Conservation (phyloP, 1,284 basidiomycete genomes). For the Rhodotorula sp. region DNA sequence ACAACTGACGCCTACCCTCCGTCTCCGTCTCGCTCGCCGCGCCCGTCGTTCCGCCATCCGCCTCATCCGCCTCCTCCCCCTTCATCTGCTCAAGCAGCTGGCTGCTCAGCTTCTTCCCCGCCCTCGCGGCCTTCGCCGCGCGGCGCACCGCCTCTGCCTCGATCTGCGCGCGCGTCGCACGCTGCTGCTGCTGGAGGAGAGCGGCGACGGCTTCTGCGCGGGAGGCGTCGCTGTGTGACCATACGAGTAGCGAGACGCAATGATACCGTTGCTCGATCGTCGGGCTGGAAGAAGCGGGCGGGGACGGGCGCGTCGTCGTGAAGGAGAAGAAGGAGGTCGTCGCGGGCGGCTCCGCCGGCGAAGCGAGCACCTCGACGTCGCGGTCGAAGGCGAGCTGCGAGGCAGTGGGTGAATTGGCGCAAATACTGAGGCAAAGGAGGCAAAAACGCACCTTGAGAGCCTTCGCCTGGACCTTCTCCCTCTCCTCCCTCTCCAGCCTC, state of each 20-base stretch:
- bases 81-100: conserved; percentile 26
- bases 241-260: conserved; percentile 86
- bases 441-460: conserved; percentile 75
- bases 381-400: conserved; percentile 77
- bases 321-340: conserved; percentile 94
- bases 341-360: conserved; percentile 83
- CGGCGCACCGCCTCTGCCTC: conserved; percentile 10
- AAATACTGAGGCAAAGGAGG: conserved; percentile 43
- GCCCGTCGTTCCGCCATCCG: conserved; percentile 46
- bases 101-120: conserved; percentile 24
- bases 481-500: conserved; percentile 76
- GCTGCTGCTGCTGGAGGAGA: conserved; percentile 6
- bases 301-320: conserved; percentile 62
- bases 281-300: conserved; percentile 58
- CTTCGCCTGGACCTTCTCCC: conserved; percentile 83
- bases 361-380: conserved; percentile 91
- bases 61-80: conserved; percentile 32
- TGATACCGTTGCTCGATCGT: conserved; percentile 62
- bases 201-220: conserved; percentile 57
- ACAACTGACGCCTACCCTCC: conserved; percentile 4
- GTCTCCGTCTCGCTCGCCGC: conserved; percentile 38
- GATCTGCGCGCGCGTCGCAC: conserved; percentile 38
- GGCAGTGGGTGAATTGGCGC: neutral
- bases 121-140: conserved; percentile 3
- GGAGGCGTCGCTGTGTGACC: conserved; percentile 88